Conservation (phyloP, 2,329 filamentous ascomycete species). For the Hypoxylon sp. region DNA sequence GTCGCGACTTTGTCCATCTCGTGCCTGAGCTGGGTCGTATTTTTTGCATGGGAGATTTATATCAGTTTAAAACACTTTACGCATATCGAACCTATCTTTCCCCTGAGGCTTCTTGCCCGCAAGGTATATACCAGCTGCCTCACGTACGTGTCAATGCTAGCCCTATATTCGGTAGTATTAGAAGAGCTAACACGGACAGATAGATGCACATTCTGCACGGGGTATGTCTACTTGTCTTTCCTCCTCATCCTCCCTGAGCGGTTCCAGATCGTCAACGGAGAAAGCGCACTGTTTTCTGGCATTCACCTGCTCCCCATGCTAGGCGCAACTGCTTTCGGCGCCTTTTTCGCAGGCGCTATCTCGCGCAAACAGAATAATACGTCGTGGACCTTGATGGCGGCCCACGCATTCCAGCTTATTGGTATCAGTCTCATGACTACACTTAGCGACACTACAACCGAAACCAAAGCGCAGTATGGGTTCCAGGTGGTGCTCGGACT, state of each 20-base stretch:
- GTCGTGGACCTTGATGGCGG: slow-evolving; percentile 58
- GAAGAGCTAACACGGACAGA: slow-evolving; percentile 39
- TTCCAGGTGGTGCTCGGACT: slow-evolving; percentile 66
- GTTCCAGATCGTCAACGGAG: slow-evolving; percentile 66
- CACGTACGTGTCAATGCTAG: slow-evolving; percentile 50
- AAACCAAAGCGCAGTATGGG: slow-evolving; percentile 57
- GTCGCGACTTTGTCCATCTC: slow-evolving; percentile 59
- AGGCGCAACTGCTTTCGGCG: slow-evolving; percentile 63
- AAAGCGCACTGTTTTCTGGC: slow-evolving; percentile 62
- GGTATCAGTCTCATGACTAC: slow-evolving; percentile 61
- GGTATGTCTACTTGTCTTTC: slow-evolving; percentile 66
- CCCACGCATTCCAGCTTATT: slow-evolving; percentile 61
- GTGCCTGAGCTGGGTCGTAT: slow-evolving; percentile 56
- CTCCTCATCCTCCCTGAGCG: slow-evolving; percentile 67
- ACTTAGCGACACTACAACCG: slow-evolving; percentile 47
- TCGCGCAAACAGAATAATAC: slow-evolving; percentile 64
- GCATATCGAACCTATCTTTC: slow-evolving; percentile 63
- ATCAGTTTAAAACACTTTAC: slow-evolving; percentile 51
- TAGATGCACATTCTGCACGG: slow-evolving; percentile 63
- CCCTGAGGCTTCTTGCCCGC: slow-evolving; percentile 56
- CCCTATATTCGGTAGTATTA: not conserved
- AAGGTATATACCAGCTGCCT: slow-evolving; percentile 62
- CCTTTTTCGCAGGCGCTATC: slow-evolving; percentile 62
- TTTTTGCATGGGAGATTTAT: slow-evolving; percentile 61
- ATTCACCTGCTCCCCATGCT: slow-evolving; percentile 67